Evolutionary conservation across 176 grass and related monocot species (phyloP).

Genomic region (Hordeum marinum): DNA sequence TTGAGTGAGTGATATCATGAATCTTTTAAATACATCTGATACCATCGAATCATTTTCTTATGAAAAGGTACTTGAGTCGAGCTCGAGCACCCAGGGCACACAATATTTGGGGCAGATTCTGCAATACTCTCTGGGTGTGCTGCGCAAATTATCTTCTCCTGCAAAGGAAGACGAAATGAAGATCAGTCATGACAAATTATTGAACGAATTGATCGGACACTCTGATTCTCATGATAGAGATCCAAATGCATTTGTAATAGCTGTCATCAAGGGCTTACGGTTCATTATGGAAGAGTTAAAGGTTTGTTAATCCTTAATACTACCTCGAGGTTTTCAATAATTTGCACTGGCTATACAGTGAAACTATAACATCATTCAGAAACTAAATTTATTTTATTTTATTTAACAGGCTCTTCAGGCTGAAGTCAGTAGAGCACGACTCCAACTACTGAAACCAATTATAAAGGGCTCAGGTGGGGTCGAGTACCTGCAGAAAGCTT

Average conservation of each 20-base stretch:
- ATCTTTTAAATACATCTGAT: background rate
- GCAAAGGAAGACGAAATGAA: slow-evolving; percentile 71
- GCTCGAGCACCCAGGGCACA: slow-evolving; percentile 43
- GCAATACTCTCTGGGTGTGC: slow-evolving; percentile 61
- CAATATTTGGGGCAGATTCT: slow-evolving; percentile 77
- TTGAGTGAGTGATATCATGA: slow-evolving; percentile 9
- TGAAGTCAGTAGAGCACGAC: slow-evolving; percentile 69
- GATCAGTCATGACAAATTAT: slow-evolving; percentile 63
- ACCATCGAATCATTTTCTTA: slow-evolving; percentile 16
- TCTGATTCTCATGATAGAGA: slow-evolving; percentile 41
- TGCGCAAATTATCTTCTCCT: slow-evolving; percentile 57
- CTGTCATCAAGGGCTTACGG: slow-evolving; percentile 67
- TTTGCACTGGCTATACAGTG: slow-evolving; percentile 1
- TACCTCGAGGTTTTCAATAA: slow-evolving; percentile 21
- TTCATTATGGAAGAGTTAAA: slow-evolving; percentile 88
- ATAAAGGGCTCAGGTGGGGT: slow-evolving; percentile 79
- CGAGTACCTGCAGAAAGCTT: slow-evolving; percentile 84
- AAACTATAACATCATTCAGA: background rate
- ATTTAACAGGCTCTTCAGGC: slow-evolving; percentile 61
- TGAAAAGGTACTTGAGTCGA: slow-evolving; percentile 65
- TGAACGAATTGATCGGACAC: slow-evolving; percentile 49
- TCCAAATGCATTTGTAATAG: slow-evolving; percentile 52
- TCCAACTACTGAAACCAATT: slow-evolving; percentile 68
- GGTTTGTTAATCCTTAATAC: slow-evolving; percentile 28
- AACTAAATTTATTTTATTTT: background rate